Conservation (phyloP, 2,329 filamentous ascomycete species). For the Magnaporthales sp. region DNA sequence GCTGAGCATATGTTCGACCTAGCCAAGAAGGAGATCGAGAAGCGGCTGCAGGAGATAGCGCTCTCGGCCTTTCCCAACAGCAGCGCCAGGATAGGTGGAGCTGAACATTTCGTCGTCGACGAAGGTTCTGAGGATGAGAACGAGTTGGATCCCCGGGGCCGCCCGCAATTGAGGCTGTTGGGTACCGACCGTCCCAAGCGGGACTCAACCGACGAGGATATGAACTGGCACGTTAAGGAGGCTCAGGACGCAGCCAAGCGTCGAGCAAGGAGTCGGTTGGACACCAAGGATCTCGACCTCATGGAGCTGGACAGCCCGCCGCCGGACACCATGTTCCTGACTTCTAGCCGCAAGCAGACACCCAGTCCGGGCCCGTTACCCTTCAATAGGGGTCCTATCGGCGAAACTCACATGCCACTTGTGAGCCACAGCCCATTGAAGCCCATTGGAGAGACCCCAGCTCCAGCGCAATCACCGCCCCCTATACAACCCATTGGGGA, state of each 20-base stretch:
- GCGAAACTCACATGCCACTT: slow-evolving; percentile 21
- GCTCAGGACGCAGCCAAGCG: slow-evolving; percentile 44
- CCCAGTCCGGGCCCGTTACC: slow-evolving; percentile 9
- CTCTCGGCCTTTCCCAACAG: slow-evolving; percentile 71
- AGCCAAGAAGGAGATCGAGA: slow-evolving; percentile 71
- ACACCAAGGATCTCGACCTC: slow-evolving; percentile 20
- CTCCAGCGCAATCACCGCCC: slow-evolving; percentile 13
- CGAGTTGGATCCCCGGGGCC: slow-evolving; percentile 13
- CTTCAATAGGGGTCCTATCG: slow-evolving; percentile 15
- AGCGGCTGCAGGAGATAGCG: slow-evolving; percentile 69
- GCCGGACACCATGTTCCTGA: slow-evolving; percentile 25
- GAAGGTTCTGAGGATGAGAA: slow-evolving; percentile 50
- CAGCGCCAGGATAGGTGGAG: slow-evolving; percentile 57
- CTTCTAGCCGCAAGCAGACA: slow-evolving; percentile 16
- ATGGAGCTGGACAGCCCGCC: slow-evolving; percentile 26
- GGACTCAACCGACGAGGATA: slow-evolving; percentile 53
- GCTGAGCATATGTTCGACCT: slow-evolving; percentile 71
- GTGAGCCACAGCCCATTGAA: slow-evolving; percentile 19
- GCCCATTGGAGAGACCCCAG: slow-evolving; percentile 19
- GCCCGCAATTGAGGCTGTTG: not conserved
- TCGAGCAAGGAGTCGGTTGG: slow-evolving; percentile 7
- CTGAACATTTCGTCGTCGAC: slow-evolving; percentile 62
- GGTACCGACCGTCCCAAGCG: slow-evolving; percentile 27
- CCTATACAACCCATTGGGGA: slow-evolving; percentile 20
- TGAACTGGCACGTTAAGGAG: slow-evolving; percentile 67